Percentiles rank a stretch among this genome's conserved stretches.
These are phyloP conservation scores for Leptographium galeiforme DNA, from an alignment of 2,329 filamentous ascomycete genomes.

Conservation along the genomic window DNA sequence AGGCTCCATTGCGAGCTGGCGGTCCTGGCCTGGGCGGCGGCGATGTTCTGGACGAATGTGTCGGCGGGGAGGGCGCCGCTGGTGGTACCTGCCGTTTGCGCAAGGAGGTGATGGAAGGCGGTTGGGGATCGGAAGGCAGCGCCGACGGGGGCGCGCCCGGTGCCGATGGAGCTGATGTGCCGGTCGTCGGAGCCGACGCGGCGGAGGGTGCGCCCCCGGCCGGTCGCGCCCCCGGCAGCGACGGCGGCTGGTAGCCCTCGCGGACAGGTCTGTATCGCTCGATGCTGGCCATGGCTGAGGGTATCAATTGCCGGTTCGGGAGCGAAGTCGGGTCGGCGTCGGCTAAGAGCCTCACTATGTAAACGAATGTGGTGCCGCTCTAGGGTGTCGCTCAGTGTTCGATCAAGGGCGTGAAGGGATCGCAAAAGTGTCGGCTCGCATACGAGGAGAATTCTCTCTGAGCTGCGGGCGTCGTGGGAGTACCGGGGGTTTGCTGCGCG, in stretches of 20 bases:
- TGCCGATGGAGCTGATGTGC: background rate
- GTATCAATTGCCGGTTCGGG: background rate
- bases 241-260: constrained; percentile 44
- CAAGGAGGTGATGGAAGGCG: constrained; percentile 30
- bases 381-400: background rate
- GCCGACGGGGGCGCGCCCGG: background rate
- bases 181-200: background rate
- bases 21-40: constrained; percentile 22
- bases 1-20: background rate
- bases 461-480: background rate
- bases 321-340: no score
- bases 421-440: background rate
- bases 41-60: constrained; percentile 39
- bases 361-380: no score
- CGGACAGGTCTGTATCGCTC: constrained; percentile 44
- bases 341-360: no score
- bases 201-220: background rate
- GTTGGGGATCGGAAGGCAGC: constrained; percentile 23
- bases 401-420: background rate
- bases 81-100: constrained; percentile 44
- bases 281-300: constrained; percentile 40
- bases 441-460: background rate
- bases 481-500: background rate
- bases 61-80: constrained; percentile 47
- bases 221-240: constrained; percentile 23